Percentiles rank a stretch among this genome's conserved stretches.
Evolutionary conservation across 805 yeast species (phyloP).

Genomic region (Naumovozyma dairenensis): DNA sequence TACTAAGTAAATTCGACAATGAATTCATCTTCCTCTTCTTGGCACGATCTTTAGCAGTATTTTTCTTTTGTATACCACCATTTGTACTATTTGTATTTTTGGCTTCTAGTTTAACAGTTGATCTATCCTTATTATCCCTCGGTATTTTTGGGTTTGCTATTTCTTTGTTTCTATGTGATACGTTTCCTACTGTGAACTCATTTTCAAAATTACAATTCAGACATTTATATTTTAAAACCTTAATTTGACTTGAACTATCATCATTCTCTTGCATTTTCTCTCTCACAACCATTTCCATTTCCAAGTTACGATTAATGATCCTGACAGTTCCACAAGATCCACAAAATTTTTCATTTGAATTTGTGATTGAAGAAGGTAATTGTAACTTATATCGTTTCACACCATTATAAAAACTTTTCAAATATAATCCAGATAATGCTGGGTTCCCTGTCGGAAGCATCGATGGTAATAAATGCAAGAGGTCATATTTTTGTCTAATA

Average conservation of each 20-base stretch:
- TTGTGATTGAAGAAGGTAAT: conserved; percentile 16
- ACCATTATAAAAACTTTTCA: conserved; percentile 24
- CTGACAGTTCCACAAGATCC: conserved; percentile 24
- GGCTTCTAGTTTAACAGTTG: too few relatives aligned
- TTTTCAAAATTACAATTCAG: conserved; percentile 19
- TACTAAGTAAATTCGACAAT: conserved; percentile 33
- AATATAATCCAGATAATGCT: conserved; percentile 23
- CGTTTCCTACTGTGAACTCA: conserved; percentile 8
- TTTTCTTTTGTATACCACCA: conserved; percentile 10
- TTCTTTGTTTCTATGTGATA: too few relatives aligned
- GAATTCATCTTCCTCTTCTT: conserved; percentile 26
- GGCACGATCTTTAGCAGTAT: conserved; percentile 31
- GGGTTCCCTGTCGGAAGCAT: conserved; percentile 13
- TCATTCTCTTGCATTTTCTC: neutral
- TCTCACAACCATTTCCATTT: conserved; percentile 11
- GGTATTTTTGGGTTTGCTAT: too few relatives aligned
- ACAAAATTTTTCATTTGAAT: conserved; percentile 22
- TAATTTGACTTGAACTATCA: conserved; percentile 8
- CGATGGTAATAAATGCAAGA: conserved; percentile 19
- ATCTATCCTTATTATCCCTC: too few relatives aligned
- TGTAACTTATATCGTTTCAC: conserved; percentile 20
- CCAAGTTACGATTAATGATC: conserved; percentile 24
- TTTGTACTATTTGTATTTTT: too few relatives aligned
- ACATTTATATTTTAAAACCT: conserved; percentile 21
- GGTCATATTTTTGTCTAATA: conserved; percentile 21